phyloP scores from a whole-genome alignment of 2,329 filamentous ascomycete species.

The Pyricularia grisea region DNA sequence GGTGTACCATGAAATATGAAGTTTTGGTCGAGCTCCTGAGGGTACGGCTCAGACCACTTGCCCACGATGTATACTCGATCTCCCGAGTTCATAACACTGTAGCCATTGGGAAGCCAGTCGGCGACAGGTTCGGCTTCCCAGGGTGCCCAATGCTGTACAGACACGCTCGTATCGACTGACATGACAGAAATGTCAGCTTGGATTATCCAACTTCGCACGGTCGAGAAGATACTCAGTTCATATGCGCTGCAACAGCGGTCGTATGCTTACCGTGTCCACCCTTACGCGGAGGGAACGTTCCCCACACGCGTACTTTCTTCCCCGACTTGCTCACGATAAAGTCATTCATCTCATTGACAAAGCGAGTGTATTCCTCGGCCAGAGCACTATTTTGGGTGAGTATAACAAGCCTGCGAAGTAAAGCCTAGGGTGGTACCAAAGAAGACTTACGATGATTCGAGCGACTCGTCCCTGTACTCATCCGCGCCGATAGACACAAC shows the following conservation, averaged over 20 bases:
- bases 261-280: conserved; percentile 6
- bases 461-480: conserved; percentile 30
- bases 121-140: conserved; percentile 40
- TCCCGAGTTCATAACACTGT: conserved; percentile 42
- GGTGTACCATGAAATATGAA: conserved; percentile 35
- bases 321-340: conserved; percentile 29
- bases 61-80: conserved; percentile 41
- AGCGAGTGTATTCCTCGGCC: conserved; percentile 37
- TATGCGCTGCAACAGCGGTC: too few species aligned
- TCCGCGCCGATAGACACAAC: conserved; percentile 47
- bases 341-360: conserved; percentile 40
- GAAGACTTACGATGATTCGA: background rate
- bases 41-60: conserved; percentile 36
- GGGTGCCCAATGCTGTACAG: conserved; percentile 46
- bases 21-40: conserved; percentile 29
- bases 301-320: conserved; percentile 45
- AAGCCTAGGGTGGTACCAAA: background rate
- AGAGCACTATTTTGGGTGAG: conserved; percentile 17
- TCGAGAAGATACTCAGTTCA: background rate
- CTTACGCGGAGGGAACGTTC: conserved; percentile 37
- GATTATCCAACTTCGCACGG: background rate
- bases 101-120: conserved; percentile 32
- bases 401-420: background rate
- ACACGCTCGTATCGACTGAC: conserved; percentile 32
- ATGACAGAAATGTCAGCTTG: background rate